phyloP scores from a whole-genome alignment of 208 protist species.

The Naegleria fowleri region DNA sequence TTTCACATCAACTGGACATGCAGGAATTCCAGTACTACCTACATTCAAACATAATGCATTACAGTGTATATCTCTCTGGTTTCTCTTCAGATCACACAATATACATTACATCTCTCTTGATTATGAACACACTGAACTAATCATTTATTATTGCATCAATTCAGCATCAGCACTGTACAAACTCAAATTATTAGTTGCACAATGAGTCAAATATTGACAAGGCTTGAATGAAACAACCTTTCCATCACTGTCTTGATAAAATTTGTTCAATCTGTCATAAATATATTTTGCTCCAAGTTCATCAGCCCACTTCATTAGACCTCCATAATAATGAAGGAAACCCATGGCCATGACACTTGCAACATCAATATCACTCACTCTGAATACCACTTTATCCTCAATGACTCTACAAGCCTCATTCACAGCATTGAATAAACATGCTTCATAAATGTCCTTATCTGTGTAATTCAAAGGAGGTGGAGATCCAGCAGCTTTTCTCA shows the following conservation, averaged over 20 bases:
- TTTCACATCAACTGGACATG: too few species aligned
- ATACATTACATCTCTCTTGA: too few species aligned
- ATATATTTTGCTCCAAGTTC: not conserved
- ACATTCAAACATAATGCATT: too few species aligned
- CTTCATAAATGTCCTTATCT: conserved; percentile 66
- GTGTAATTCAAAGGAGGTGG: not conserved
- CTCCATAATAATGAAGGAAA: conserved; percentile 71
- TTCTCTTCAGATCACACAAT: too few species aligned
- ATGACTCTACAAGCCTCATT: conserved; percentile 79
- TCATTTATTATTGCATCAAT: not conserved
- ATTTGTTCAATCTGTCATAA: not conserved
- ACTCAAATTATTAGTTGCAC: not conserved
- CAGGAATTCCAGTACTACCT: too few species aligned
- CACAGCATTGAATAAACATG: conserved; percentile 69
- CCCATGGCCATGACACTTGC: conserved; percentile 66
- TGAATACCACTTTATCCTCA: conserved; percentile 58
- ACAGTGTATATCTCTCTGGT: too few species aligned
- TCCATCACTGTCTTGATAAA: not conserved
- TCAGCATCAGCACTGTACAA: not conserved
- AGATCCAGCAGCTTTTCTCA: not conserved
- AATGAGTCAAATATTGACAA: conserved; percentile 22
- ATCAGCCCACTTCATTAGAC: conserved; percentile 41
- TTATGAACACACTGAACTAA: too few species aligned
- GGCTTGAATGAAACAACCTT: not conserved
- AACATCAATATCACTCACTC: conserved; percentile 72